These are phyloP conservation scores for Allodekkera sacchari DNA, from an alignment of 805 yeast genomes.

Conservation along the genomic window DNA sequence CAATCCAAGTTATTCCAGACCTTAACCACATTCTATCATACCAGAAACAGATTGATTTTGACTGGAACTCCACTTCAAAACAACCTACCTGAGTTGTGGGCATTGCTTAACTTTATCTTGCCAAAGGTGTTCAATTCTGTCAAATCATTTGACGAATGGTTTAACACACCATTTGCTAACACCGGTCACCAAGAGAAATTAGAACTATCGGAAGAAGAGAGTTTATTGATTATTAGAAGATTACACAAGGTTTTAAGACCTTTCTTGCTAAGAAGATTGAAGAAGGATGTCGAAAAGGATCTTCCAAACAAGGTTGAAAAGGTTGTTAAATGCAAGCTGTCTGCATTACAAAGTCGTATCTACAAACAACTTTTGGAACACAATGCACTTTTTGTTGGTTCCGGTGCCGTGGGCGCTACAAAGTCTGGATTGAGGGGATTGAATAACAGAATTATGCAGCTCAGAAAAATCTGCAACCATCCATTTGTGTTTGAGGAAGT, in stretches of 20 bases:
- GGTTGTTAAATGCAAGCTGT: conserved; percentile 70
- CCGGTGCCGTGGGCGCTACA: conserved; percentile 45
- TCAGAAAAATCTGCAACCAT: conserved; percentile 79
- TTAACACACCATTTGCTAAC: conserved; percentile 80
- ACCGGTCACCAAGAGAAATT: conserved; percentile 77
- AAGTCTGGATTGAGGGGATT: conserved; percentile 67
- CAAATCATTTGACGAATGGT: conserved; percentile 84
- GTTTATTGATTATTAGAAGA: conserved; percentile 72
- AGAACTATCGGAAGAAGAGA: conserved; percentile 80
- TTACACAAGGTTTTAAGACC: conserved; percentile 83
- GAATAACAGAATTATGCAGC: conserved; percentile 78
- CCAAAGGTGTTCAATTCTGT: conserved; percentile 83
- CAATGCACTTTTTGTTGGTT: conserved; percentile 57
- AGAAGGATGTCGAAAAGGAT: conserved; percentile 82
- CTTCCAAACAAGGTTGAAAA: conserved; percentile 79
- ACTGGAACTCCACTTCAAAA: conserved; percentile 88
- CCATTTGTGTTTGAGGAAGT: conserved; percentile 83
- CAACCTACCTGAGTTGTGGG: conserved; percentile 82
- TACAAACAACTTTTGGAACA: conserved; percentile 76
- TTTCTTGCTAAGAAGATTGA: conserved; percentile 72
- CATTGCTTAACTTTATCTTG: conserved; percentile 68
- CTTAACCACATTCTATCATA: conserved; percentile 60
- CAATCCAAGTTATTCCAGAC: conserved; percentile 67
- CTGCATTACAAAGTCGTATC: conserved; percentile 60
- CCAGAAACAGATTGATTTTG: conserved; percentile 69